Conservation (phyloP, 306 rosid genomes). For the Cajanus cajan region DNA sequence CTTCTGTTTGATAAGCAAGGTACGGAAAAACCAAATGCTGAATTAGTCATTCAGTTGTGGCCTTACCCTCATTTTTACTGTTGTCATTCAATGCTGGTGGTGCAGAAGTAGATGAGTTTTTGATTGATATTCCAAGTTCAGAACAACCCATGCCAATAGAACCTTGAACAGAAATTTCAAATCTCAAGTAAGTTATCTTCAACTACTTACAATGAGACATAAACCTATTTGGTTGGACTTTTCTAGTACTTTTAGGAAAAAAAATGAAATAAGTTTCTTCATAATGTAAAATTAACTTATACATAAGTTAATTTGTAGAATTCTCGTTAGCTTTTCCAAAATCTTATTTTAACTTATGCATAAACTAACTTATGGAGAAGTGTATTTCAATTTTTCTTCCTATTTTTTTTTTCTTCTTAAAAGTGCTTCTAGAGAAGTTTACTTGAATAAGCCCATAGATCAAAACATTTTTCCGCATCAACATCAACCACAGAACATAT, state of each 20-base stretch:
- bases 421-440: no score
- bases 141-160: conserved; percentile 65
- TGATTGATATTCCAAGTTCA: conserved; percentile 57
- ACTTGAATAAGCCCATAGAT: no score
- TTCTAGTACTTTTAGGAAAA: no score
- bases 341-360: no score
- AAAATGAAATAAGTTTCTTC: no score
- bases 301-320: no score
- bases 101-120: conserved; percentile 46
- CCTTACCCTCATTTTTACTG: conserved; percentile 37
- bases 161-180: conserved; percentile 48
- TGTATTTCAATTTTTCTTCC: no score
- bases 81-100: conserved; percentile 40
- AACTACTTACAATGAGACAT: neutral
- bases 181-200: conserved; percentile 15
- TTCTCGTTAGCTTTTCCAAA: no score
- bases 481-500: neutral
- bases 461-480: neutral
- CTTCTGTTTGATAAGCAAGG: neutral
- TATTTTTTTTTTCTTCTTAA: no score
- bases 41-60: conserved; percentile 6
- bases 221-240: no score
- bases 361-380: no score
- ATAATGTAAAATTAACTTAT: no score
- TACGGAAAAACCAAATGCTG: neutral